A percentile compares a stretch with the other conserved stretches of the same genome.
These are phyloP conservation scores for Caloboletus firmus DNA, from an alignment of 1,284 basidiomycete genomes.

Conservation along the genomic window DNA sequence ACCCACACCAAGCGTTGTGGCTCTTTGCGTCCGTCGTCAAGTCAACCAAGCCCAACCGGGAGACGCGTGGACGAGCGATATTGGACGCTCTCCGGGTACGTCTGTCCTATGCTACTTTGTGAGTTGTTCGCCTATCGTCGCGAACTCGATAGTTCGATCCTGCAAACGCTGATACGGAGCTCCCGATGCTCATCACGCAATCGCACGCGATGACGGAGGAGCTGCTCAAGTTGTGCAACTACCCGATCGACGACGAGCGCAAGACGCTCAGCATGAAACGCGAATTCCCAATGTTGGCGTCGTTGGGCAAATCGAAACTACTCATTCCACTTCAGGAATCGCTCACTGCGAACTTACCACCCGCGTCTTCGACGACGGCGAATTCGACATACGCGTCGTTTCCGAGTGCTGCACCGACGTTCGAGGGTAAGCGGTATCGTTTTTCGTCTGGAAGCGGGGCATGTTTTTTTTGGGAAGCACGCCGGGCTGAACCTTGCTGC, in stretches of 20 bases:
- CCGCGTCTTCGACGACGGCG: conserved; percentile 54
- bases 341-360: conserved; percentile 85
- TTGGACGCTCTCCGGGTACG: conserved; percentile 67
- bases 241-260: conserved; percentile 50
- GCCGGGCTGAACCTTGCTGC: background rate
- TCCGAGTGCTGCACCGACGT: conserved; percentile 74
- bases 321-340: conserved; percentile 94
- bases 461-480: background rate
- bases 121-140: background rate
- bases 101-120: background rate
- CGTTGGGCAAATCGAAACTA: conserved; percentile 62
- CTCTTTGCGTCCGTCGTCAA: conserved; percentile 87
- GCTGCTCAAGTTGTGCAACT: conserved; percentile 68
- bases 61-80: conserved; percentile 63
- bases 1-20: conserved; percentile 94
- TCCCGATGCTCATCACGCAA: conserved; percentile 55
- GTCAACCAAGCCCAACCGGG: conserved; percentile 72
- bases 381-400: conserved; percentile 81
- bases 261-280: conserved; percentile 58
- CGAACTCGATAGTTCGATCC: conserved; percentile 41
- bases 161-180: conserved; percentile 37
- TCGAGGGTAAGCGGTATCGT: conserved; percentile 55
- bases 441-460: background rate
- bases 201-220: conserved; percentile 66
- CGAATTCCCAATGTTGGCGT: conserved; percentile 63